Evolutionary conservation across 176 grass and related monocot genomes (phyloP), one percentile per base, ranked within the genome.

Genomic region (Hordeum marinum): DNA sequence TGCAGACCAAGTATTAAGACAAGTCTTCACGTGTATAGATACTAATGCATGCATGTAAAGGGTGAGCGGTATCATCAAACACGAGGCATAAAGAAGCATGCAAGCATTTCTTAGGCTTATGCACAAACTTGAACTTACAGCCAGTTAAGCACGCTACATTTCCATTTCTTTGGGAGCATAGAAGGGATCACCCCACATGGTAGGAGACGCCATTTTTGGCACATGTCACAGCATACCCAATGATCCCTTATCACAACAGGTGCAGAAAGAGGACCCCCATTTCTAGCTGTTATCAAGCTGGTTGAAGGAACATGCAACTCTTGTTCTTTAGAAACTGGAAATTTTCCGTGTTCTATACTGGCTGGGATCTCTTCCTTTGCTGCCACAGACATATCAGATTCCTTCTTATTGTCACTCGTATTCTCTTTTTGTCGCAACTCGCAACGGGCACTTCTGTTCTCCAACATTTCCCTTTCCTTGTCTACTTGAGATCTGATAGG

Each of bases 121-220:
- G 21, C 29, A 52, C 65, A 52, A 81, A 76, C 13, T 80, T 75
- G 25, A 80, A 93, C 94, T 97, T 90, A 97, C 94, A 97, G 91
- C 91, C 94, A 97, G 69, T 88, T 66, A 80, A 97, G 94, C 87
- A 97, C 83, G 71, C 81, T 93, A 59, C 94, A 97, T 57, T 88
- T 92, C 94, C 94, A 97, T 75, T 91, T 94, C 35, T 83, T 86
- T 7, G 91, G 89, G 52, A 97, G 89, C 80, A 84, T 82, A 40
- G 87, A 86, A 84, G 89, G 82, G 78, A 88, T 86, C 5, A 31
- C 92, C 83, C 87, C 91, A 78, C 94, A 86, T n/a, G 94, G 91
- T 46, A 97, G 89, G 64, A 94, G 89, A 87, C 94, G 91, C 91
- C 89, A 92, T 83, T 94, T 91, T 21, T 86, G 82, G 43, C 94